Evolutionary conservation across 2,329 filamentous ascomycete species (phyloP), one percentile per base, ranked within the genome.

Genomic region (Aplosporella prunicola): DNA sequence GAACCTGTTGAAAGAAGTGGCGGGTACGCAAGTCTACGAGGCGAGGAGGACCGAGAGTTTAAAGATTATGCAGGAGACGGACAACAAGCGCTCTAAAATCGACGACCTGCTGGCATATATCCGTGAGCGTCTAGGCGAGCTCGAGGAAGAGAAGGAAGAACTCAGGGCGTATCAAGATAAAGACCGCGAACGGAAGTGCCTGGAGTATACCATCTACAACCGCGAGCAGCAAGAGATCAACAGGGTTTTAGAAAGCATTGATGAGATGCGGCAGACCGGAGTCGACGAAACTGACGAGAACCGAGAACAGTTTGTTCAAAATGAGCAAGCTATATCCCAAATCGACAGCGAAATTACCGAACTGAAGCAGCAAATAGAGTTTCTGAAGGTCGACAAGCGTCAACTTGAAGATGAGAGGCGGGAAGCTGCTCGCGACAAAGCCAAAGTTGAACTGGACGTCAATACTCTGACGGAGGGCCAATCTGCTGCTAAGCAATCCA

Each of bases 131-230:
- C 69, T 98, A 37, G 72, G 69, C 25, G 91, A 98, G 60, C 70
- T 98, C 0, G 91, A 98, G 59, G 88, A 94, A 56, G 91, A 98
- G 61, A 96, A 96, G 59, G 87, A 95, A 53, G 93, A 98, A 60
- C 69, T 98, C 25, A 78, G 87, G 30, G 87, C 80, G 6, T 98
- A 88, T 56, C 91, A 96, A 59, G 87, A 94, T 43, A 94, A 93
- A 57, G 91, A 98, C 51, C 79, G 83, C 41, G 88, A 98, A 60
- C 78, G 87, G 42, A 74, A 88, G 46, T 95, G 88, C 56, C 70
- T 98, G 30, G 86, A 96, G 59, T 96, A 96, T 56, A 91, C 88
- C 1, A 88, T 94, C 51, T 87, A 94, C 60, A 80, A 91, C 48
- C 80, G 85, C 44, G 86, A 95, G 52, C 87, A 96, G 55, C 74